Evolutionary conservation across 2,329 filamentous ascomycete genomes (phyloP), one percentile per base, ranked within the genome.

Genomic region (Phialemoniopsis sp.): DNA sequence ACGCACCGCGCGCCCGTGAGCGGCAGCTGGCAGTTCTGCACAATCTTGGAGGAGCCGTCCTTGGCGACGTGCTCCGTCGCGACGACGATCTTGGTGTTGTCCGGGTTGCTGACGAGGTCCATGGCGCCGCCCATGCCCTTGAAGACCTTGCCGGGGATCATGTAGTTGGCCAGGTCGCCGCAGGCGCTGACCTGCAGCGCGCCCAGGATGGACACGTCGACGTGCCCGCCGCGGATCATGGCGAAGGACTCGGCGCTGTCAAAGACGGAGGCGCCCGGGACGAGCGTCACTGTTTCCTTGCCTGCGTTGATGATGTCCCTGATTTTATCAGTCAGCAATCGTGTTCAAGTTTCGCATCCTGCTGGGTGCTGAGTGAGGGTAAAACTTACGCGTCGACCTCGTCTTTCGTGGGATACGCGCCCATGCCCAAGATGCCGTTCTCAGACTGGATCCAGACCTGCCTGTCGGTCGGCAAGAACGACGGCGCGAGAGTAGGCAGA

Each of bases 51-150:
- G 2, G 72, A 72, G 13, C 82, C 82, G 48, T 84, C 78, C 63
- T 83, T 85, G 47, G 82, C 81, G 1, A 80, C 74, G 53, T 87
- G 82, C 53, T 84, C 82, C 3, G 81, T 86, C 1, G 81, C 76
- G 4, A 86, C 80, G 5, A 87, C 80, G 49, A 87, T 83, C 69
- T 85, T 86, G 48, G 82, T 87, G 52, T 73, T 70, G 49, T 83
- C 78, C 1, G 82, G 82, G 60, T 86, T 85, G 29, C 78, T 81
- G 10, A 87, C 80, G 8, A 87, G 64, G 56, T 87, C 82, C 82
- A 87, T 87, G 14, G 82, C 82, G 19, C 82, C 82, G 44, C 88
- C 88, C 82, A 94, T 93, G 14, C 88, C 88, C 72, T 93, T 93
- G 64, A 89, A 81, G 10, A 88, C 79, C 63, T 91, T 93, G 17